phyloP scores from a whole-genome alignment of 305 asterid species.

The Withania somnifera region DNA sequence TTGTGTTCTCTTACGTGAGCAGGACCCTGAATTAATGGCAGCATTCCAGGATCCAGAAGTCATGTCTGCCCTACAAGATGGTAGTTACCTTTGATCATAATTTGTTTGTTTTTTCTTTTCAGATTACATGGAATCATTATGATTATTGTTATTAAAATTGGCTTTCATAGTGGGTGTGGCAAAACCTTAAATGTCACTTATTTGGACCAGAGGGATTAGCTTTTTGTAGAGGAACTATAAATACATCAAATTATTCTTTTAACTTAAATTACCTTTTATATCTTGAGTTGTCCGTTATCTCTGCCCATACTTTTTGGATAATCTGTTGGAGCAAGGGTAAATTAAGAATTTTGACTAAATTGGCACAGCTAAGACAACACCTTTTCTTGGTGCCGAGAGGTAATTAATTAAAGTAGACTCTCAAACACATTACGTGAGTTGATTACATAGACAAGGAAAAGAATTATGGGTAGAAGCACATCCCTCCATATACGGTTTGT shows the following conservation, averaged over 20 bases:
- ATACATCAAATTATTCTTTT: not conserved
- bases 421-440: not conserved
- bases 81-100: slow-evolving; percentile 18
- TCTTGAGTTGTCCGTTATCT: not conserved
- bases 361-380: not conserved
- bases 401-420: not conserved
- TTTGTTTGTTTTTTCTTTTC: not conserved
- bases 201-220: not conserved
- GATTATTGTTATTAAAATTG: not conserved
- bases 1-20: slow-evolving; percentile 9
- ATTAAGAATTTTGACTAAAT: not conserved
- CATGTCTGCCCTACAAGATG: slow-evolving; percentile 95
- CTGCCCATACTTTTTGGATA: not conserved
- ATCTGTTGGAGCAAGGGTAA: not conserved
- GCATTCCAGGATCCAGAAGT: slow-evolving; percentile 90
- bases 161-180: not conserved
- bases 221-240: not conserved
- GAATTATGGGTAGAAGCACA: not conserved
- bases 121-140: not conserved
- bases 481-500: not conserved
- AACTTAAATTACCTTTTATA: not conserved
- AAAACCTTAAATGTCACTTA: not conserved
- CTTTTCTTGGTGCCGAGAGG: not conserved
- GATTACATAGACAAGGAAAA: not conserved
- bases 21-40: slow-evolving; percentile 94